Evolutionary conservation across 164 flowering plant genomes (phyloP), one percentile per base, ranked within the genome.

Genomic region (Umbellularia californica): DNA sequence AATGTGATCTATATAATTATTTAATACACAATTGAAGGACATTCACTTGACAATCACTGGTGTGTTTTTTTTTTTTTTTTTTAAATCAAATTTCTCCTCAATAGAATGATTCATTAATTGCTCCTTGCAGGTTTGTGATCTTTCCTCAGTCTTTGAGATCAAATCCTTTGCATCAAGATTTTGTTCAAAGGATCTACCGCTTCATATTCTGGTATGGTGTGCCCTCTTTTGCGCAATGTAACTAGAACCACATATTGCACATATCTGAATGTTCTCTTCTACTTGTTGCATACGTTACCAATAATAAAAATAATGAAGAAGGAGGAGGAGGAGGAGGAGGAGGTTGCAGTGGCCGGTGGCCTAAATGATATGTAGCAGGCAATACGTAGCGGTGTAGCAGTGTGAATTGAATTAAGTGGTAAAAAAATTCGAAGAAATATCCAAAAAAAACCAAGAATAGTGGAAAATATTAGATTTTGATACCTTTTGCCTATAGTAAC

Each of bases 121-220:
- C 82, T 75, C n/a, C 67, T 76, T 83, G 78, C 84, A 95, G 98
- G 86, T 95, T 0, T 95, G 98, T 82, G 98, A 95, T 87, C 87
- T 95, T 76, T 93, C 99, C n/a, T 90, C 96, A 27, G 70, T 87
- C 72, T 80, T 74, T 72, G 96, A 89, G n/a, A 81, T 95, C 83
- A 92, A 93, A 84, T 88, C 98, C 28, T 88, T 93, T 75, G 88
- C 88, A 7, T 84, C 95, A 25, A 85, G 82, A 35, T 87, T 95
- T 84, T 79, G 86, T 79, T 79, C 90, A 20, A 88, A 83, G 84
- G 85, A 88, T 74, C 79, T 82, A 19, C 98, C 99, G 47, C 78
- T 95, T 68, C 92, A 95, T 84, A 84, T 92, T 62, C 74, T 95
- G 95, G 99, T 93, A 86, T 73, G 70, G 27, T 67, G 70, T 62